Evolutionary conservation across 2,329 filamentous ascomycete genomes (phyloP), one percentile per base, ranked within the genome.

Genomic region (Colletotrichum destructivum): DNA sequence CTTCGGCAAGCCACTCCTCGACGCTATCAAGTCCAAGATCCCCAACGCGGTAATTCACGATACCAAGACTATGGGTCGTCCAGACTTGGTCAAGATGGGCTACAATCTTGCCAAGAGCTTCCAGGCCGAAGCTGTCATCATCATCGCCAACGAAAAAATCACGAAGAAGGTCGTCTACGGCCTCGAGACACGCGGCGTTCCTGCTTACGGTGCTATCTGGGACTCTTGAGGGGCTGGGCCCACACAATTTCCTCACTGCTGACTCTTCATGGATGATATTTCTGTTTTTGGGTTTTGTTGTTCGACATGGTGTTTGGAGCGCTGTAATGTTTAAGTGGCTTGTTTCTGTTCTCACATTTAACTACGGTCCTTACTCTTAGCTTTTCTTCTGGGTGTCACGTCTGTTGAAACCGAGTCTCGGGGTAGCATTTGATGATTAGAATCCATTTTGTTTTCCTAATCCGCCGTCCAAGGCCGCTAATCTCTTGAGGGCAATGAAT

Each of bases 161-260:
- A 94, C 92, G 15, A 86, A 86, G 76, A 89, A 89, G 82, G 85
- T 94, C 2, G 92, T 94, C 1, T 92, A 91, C 77, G 90, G 87
- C 12, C 81, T 95, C 64, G 91, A 94, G 80, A 86, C 84, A 40
- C 85, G 90, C 65, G 91, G 92, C 0, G 80, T 94, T 8, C 86
- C 89, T 2, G 91, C 92, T 8, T 94, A 88, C 80, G 93, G 93
- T 8, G 91, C 93, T 7, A 93, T 95, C 75, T 95, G 91, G 83
- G 93, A 95, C 72, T 84, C 83, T 63, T 84, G 55, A 76, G 31
- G n/a, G 1, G 13, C 8, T 9, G 35, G 8, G 9, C 9, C 35
- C 11, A 3, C 42, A 8, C 15, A 31, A 46, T 12, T 3, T 31
- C 31, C 38, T 59, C 26, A 21, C 49, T 46, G 64, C 67, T 46